Conservation (phyloP, 177 flowering plant genomes). For the Vitis hybrid region DNA sequence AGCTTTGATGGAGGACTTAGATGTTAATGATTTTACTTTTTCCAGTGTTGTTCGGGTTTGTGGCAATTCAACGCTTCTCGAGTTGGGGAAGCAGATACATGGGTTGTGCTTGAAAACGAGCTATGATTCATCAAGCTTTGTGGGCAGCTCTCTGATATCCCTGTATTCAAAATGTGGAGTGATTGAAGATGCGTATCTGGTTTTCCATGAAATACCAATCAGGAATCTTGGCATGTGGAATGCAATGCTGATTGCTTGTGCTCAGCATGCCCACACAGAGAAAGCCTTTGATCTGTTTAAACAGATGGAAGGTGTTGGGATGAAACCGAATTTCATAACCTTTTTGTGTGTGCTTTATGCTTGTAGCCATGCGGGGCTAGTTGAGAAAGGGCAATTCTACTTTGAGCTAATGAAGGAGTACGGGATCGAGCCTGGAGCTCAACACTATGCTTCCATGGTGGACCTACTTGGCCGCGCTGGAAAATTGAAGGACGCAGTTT, state of each 20-base stretch:
- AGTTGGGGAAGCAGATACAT: constrained; percentile 76
- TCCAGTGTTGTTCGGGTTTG: constrained; percentile 83
- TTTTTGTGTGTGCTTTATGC: constrained; percentile 77
- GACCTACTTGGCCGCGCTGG: constrained; percentile 90
- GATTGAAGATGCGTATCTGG: constrained; percentile 55
- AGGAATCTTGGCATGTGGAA: constrained; percentile 93
- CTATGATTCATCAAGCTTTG: constrained; percentile 62
- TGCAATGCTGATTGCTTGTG: constrained; percentile 78
- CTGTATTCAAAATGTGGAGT: constrained; percentile 84
- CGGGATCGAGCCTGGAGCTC: constrained; percentile 73
- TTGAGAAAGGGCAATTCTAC: constrained; percentile 62
- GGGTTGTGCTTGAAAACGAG: constrained; percentile 68
- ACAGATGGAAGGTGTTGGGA: constrained; percentile 51
- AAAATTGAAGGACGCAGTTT: constrained; percentile 64
- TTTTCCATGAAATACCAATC: constrained; percentile 49
- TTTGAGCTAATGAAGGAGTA: constrained; percentile 61
- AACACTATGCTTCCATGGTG: constrained; percentile 81
- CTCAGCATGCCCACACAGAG: constrained; percentile 74
- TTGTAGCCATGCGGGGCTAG: constrained; percentile 89
- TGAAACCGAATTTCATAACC: constrained; percentile 82
- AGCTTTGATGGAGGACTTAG: constrained; percentile 54
- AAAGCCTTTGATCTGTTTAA: constrained; percentile 52
- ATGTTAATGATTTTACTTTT: constrained; percentile 83
- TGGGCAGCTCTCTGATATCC: constrained; percentile 77
- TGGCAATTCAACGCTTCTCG: constrained; percentile 61